Base-by-base conservation (phyloP, 177 flowering plant genomes). In the Telopea speciosissima region DNA sequence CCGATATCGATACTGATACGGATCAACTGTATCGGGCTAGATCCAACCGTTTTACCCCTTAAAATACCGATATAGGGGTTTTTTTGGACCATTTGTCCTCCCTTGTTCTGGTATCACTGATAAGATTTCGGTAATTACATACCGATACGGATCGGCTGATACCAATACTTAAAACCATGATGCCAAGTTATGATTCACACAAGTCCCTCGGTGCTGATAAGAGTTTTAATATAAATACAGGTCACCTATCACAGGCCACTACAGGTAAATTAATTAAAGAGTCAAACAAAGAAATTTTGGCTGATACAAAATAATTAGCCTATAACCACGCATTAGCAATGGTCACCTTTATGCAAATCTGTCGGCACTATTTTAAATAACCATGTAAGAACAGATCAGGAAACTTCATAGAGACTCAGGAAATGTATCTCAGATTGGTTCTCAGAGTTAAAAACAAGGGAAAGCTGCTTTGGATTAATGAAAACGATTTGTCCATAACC, bases 401-500 rank as follows among this genome's bases (percentile, higher is more conserved):
- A 21, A 54, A 16, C 59, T 12, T 5, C 21, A 54, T 14, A 54
- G 3, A 16, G 1, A 44, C 59, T 16, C 21, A 54, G n/a, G 59
- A 54, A 54, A 16, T 54, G 21, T 54, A 8, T n/a, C 22, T 49
- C 14, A 49, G 40, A 1, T 36, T 36, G 40, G 40, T 36, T 36
- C 40, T 36, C 5, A 36, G 9, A 36, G 40, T 36, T 36, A 36
- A 36, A 1, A 36, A 3, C 3, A 36, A 36, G 40, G 40, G 40
- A 36, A 36, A 36, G 40, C 40, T 36, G 40, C 1, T 36, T 28
- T 28, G 31, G 31, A 28, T 28, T 0, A 28, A 28, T 28, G 0
- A 36, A 60, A 65, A 62, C 9, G 3, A 72, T 24, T 54, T 56
- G 72, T 66, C 74, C 49, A 74, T 45, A 49, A 66, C 22, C 28